Percentiles rank a stretch among this genome's conserved stretches.
Conservation (phyloP, 768 basidiomycete genomes). For the Pluteus cervinus region DNA sequence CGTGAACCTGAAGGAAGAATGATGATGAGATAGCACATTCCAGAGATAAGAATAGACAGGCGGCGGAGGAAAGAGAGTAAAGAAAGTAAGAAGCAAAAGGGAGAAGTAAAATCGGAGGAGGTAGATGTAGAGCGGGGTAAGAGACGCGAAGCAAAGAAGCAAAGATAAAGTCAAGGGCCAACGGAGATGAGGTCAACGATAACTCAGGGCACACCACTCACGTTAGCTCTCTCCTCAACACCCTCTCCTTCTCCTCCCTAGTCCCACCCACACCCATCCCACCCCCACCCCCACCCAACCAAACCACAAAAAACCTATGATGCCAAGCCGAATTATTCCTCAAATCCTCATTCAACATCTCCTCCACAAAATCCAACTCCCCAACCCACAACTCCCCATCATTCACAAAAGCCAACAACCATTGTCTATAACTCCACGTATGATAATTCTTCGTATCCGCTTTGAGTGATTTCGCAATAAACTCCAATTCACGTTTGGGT, state of each 20-base stretch:
- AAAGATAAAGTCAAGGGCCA: no score
- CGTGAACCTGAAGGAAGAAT: conserved; percentile 58
- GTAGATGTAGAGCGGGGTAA: no score
- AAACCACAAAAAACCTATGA: conserved; percentile 87
- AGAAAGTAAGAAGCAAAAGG: no score
- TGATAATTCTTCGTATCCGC: conserved; percentile 96
- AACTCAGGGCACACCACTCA: no score
- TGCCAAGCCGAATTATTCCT: conserved; percentile 99
- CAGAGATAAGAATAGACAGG: conserved; percentile 1
- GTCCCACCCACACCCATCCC: conserved; percentile 56
- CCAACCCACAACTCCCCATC: conserved; percentile 62
- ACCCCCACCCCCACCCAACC: no score
- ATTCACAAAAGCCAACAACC: conserved; percentile 84
- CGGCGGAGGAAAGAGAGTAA: conserved; percentile 3
- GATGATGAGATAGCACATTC: no score
- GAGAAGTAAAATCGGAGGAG: no score
- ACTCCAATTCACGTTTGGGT: conserved; percentile 66
- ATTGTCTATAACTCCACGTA: conserved; percentile 98
- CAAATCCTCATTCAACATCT: conserved; percentile 67
- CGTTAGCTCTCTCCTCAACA: conserved; percentile 68
- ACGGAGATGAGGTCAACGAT: no score
- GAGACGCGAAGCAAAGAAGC: no score
- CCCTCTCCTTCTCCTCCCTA: conserved; percentile 54
- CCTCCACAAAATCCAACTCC: conserved; percentile 73
- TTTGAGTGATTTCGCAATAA: conserved; percentile 67